phyloP scores from a whole-genome alignment of 2,329 filamentous ascomycete species.

The Claviceps pazoutovae region DNA sequence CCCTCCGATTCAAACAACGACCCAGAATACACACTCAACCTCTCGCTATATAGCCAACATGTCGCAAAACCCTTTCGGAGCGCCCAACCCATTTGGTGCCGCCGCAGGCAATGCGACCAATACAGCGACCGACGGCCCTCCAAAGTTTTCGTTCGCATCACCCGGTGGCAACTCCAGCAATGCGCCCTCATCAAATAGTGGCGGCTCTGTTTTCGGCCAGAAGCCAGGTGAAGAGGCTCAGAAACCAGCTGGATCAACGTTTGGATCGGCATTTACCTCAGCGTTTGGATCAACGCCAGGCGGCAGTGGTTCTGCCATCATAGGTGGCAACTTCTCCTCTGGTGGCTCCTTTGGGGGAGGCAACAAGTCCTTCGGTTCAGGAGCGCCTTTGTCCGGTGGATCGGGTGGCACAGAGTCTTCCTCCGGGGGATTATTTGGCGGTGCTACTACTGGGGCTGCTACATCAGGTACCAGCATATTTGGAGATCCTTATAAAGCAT shows the following conservation, averaged over 20 bases:
- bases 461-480: slow-evolving; percentile 15
- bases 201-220: slow-evolving; percentile 20
- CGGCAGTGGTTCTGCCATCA: no score
- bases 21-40: background rate
- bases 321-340: background rate
- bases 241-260: slow-evolving; percentile 16
- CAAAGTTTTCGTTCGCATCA: slow-evolving; percentile 29
- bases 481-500: slow-evolving; percentile 8
- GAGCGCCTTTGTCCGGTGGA: slow-evolving; percentile 9
- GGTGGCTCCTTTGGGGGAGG: slow-evolving; percentile 9
- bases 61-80: slow-evolving; percentile 25
- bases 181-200: slow-evolving; percentile 15
- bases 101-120: slow-evolving; percentile 21
- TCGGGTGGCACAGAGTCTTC: slow-evolving; percentile 6
- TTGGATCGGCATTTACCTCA: slow-evolving; percentile 5
- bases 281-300: no score
- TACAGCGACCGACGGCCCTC: slow-evolving; percentile 13
- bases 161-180: slow-evolving; percentile 13
- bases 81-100: slow-evolving; percentile 19
- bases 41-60: slow-evolving; percentile 14
- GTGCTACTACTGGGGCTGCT: slow-evolving; percentile 6
- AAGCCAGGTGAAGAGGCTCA: slow-evolving; percentile 14
- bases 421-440: slow-evolving; percentile 8
- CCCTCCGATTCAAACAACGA: background rate
- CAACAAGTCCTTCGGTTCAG: slow-evolving; percentile 2